Conservation (phyloP, 2,329 filamentous ascomycete species). For the Fusarium nematophilum region DNA sequence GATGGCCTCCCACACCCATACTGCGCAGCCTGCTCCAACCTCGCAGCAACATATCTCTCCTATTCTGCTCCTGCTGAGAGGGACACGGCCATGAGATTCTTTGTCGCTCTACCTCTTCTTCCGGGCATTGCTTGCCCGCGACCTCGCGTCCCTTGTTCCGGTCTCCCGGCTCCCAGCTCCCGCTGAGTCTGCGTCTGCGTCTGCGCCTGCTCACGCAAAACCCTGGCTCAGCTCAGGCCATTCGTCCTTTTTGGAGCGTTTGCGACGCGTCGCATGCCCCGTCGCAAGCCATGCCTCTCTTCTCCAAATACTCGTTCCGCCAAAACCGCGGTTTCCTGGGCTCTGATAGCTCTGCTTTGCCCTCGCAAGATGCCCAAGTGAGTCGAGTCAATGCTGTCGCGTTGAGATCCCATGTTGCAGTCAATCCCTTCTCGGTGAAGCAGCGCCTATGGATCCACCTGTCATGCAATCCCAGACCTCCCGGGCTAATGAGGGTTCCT, state of each 20-base stretch:
- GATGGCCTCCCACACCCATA: constrained; percentile 41
- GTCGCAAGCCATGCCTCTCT: constrained; percentile 45
- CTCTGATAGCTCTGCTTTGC: constrained; percentile 61
- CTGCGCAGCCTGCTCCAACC: constrained; percentile 32
- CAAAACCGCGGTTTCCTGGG: constrained; percentile 64
- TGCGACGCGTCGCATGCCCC: constrained; percentile 34
- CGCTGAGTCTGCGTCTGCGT: constrained; percentile 9
- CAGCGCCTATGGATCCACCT: constrained; percentile 21
- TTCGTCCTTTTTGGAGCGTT: constrained; percentile 15
- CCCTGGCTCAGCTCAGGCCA: constrained; percentile 29
- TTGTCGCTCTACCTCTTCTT: constrained; percentile 5
- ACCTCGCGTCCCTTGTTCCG: constrained; percentile 8
- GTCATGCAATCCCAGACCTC: constrained; percentile 9
- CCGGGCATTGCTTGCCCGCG: constrained; percentile 32
- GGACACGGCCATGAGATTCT: constrained; percentile 35
- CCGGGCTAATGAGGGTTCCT: constrained; percentile 25
- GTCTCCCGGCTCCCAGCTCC: constrained; percentile 12
- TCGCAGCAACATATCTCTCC: constrained; percentile 26
- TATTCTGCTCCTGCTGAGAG: constrained; percentile 8
- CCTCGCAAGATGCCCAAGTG: constrained; percentile 62
- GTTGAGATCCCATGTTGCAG: constrained; percentile 3
- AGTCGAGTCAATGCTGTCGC: constrained; percentile 38
- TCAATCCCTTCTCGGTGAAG: constrained; percentile 6
- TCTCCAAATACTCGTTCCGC: constrained; percentile 44
- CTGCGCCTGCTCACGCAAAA: constrained; percentile 3